Base-by-base conservation (phyloP, 805 yeast genomes). In the Blastobotrys terrestris region DNA sequence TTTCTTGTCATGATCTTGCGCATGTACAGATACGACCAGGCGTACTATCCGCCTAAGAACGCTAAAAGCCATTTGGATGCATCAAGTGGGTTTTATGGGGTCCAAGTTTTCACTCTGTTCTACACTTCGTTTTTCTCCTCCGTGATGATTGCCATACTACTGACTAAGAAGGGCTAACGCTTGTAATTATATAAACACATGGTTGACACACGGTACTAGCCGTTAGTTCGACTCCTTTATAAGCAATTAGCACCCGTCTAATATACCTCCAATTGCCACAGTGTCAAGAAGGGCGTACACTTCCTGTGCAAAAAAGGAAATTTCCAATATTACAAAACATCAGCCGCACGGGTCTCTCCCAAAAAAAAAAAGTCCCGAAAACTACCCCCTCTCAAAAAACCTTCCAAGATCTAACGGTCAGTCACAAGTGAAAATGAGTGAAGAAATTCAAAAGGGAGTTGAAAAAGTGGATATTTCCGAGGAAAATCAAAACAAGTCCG, bases 401-500 rank as follows among this genome's bases (percentile, higher is more conserved):
- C n/a, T n/a, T n/a, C n/a, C n/a, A n/a, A n/a, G n/a, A n/a, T n/a
- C n/a, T n/a, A n/a, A n/a, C n/a, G n/a, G n/a, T n/a, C n/a, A n/a
- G n/a, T n/a, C n/a, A n/a, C 11, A 26, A 26, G 5, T 26, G 8
- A 26, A 11, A 26, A 26, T 26, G 35, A 26, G 35, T 15, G 44
- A 41, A 8, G 44, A 41, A 18, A 41, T 41, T 16, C 16, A 18
- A 41, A 31, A 44, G n/a, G 53, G 26, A 15, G 50, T 22, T 7
- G 45, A 52, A 20, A 31, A 22, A 18, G 26, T 49, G 19, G 49
- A 39, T 8, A 39, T 48, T 3, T 15, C 19, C 21, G 15, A 35
- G 18, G 46, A 52, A 43, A 50, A n/a, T n/a, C n/a, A n/a, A n/a
- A n/a, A n/a, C n/a, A n/a, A 46, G 22, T 39, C 48, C 2, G 51